Base-by-base conservation (phyloP, 495 filamentous ascomycete genomes). In the Annulohypoxylon stygium region DNA sequence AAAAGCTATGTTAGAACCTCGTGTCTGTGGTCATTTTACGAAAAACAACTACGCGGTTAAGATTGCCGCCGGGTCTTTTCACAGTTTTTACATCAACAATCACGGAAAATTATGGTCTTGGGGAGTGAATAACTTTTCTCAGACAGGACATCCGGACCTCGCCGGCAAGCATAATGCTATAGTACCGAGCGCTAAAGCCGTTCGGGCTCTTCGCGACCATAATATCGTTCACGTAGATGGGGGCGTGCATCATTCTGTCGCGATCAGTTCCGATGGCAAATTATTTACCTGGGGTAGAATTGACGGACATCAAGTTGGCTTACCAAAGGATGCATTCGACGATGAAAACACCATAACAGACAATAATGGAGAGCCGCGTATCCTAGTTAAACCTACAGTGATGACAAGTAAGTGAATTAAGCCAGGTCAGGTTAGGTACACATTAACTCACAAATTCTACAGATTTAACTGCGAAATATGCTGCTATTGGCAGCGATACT, bases 81-180 rank as follows among this genome's bases (percentile, higher is more conserved):
- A 93, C 80, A 88, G 84, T 69, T 93, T 97, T 72, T 93, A 93
- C 47, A 85, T 97, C 67, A 89, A 91, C 80, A 83, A 86, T 18
- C 86, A 90, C 43, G 90, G 88, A 37, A 86, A 90, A 34, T 90
- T 96, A 65, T 95, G 88, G 80, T 85, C 90, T 20, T 98, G 94
- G 93, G 95, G 95, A 5, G 81, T 94, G 39, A 98, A 97, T 82
- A 93, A 90, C 78, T 97, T 92, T 77, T 92, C 90, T 53, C 90
- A 95, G 79, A 91, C 79, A 8, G 95, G 91, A 61, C 85, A 93
- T 65, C 83, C 84, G 8, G 86, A 88, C 14, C 86, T 87, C 45
- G 93, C 90, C 39, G 93, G 93, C 61, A 85, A 84, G 3, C 78
- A 82, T 30, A 89, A 88, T 50, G 92, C 91, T 23, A 43, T 20